Base-by-base conservation (phyloP, 2,329 filamentous ascomycete species). In the Cladosporium phlei region DNA sequence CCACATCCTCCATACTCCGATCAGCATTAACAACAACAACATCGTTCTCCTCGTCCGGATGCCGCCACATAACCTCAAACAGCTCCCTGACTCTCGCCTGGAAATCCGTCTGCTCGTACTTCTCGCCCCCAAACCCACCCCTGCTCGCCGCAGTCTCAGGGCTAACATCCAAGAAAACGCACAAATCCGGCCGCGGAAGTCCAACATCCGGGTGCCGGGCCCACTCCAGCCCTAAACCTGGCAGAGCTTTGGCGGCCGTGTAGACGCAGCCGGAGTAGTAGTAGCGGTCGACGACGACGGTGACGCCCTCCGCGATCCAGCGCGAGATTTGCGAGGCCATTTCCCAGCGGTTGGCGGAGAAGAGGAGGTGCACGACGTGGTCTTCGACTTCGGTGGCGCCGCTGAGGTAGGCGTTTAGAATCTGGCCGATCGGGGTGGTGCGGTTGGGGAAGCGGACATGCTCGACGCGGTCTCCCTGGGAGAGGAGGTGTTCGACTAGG, bases 211-310 rank as follows among this genome's bases (percentile, higher is more conserved):
- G 88, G 12, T 82, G 77, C 56, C 87, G 82, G 6, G 88, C 89
- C 90, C 93, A 98, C 0, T 77, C 68, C 0, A 96, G 72, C 0
- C 77, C 71, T 10, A 96, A 75, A 2, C 72, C 66, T 0, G 83
- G 79, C 56, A 87, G 88, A 34, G 80, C 74, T 64, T 97, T 97
- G 3, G 93, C 91, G 0, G 88, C 88, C 19, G 84, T 88, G 71
- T 97, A 98, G 39, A 96, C 88, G 48, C 90, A 86, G 45, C 93
- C 93, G 16, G 86, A 93, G 72, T 95, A 91, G 65, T 94, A 95
- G 71, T 97, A 98, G 38, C 93, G 83, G 67, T 98, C 93, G 55
- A 91, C 83, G 29, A 98, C 74, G 24, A 98, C 76, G 0, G 81
- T 93, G 16, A 76, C 82, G 7, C 91, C 90, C 1, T 72, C 66